Conservation (phyloP, 257 asterid genomes). For the Solanum pimpinellifolium region DNA sequence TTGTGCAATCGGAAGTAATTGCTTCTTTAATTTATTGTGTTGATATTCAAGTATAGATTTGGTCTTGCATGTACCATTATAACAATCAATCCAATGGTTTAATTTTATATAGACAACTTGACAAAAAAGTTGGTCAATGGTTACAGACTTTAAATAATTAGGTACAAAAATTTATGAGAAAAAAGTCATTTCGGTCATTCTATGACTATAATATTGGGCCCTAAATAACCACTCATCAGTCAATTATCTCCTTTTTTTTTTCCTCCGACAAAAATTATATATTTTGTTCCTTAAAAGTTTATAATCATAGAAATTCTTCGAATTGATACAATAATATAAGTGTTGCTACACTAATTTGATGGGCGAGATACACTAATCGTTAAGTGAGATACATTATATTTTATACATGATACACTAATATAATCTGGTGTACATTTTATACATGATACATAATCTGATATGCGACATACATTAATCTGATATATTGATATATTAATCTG, state of each 20-base stretch:
- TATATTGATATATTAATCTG: no score
- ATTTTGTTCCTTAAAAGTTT: no score
- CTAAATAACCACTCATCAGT: neutral
- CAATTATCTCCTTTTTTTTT: neutral
- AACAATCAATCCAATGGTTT: neutral
- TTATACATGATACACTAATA: no score
- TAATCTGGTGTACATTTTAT: no score
- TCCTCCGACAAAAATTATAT: no score
- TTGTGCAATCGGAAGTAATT: neutral
- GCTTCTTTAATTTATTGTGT: neutral
- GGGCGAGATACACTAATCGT: no score
- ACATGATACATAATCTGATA: no score
- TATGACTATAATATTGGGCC: neutral
- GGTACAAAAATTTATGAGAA: neutral
- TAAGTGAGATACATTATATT: no score
- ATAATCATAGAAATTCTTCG: no score
- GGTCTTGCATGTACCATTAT: neutral
- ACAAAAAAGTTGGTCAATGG: neutral
- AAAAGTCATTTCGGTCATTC: neutral
- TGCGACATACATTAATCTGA: no score
- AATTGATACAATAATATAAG: no score
- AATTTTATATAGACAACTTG: neutral
- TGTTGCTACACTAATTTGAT: no score
- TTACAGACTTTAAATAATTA: neutral
- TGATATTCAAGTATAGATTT: neutral